A percentile compares a stretch with the other conserved stretches of the same genome.
Conservation (phyloP, 306 rosid genomes). For the Rubus idaeus region DNA sequence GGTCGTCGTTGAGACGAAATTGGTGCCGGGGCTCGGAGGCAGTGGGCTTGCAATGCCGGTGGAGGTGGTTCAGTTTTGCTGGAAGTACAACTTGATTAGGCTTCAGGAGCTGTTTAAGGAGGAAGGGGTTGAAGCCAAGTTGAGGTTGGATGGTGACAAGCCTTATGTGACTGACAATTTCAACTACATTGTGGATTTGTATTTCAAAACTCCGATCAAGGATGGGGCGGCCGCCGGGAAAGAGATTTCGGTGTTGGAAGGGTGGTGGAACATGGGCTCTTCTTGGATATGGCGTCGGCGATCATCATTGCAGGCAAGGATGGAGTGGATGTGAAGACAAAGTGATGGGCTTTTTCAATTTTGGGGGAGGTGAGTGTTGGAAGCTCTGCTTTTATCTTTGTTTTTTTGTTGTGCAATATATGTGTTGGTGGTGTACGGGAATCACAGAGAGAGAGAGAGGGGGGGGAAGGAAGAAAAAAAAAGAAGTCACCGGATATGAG, state of each 20-base stretch:
- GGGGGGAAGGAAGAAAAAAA: no score
- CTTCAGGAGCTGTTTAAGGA: constrained; percentile 63
- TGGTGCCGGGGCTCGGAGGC: constrained; percentile 69
- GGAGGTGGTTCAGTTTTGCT: constrained; percentile 86
- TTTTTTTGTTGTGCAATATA: constrained; percentile 15
- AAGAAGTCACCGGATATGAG: no score
- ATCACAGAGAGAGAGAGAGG: no score
- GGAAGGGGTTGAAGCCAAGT: constrained; percentile 63
- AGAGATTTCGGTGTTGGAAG: constrained; percentile 68
- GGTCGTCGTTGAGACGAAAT: constrained; percentile 67
- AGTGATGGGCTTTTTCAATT: constrained; percentile 30
- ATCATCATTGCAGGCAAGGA: constrained; percentile 61
- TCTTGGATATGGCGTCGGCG: constrained; percentile 74
- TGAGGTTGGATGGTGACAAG: constrained; percentile 54
- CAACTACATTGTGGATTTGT: constrained; percentile 78
- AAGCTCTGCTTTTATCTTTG: not conserved
- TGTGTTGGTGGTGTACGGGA: no score
- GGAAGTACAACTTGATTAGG: constrained; percentile 68
- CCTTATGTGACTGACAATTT: constrained; percentile 77
- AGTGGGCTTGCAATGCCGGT: constrained; percentile 87
- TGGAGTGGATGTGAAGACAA: constrained; percentile 58
- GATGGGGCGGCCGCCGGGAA: constrained; percentile 61
- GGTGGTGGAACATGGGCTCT: constrained; percentile 82
- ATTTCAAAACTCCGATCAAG: constrained; percentile 62
- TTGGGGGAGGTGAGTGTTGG: not conserved